phyloP scores from a whole-genome alignment of 192 early-diverging fungal species.

The Rhizoclosmatium sp. region DNA sequence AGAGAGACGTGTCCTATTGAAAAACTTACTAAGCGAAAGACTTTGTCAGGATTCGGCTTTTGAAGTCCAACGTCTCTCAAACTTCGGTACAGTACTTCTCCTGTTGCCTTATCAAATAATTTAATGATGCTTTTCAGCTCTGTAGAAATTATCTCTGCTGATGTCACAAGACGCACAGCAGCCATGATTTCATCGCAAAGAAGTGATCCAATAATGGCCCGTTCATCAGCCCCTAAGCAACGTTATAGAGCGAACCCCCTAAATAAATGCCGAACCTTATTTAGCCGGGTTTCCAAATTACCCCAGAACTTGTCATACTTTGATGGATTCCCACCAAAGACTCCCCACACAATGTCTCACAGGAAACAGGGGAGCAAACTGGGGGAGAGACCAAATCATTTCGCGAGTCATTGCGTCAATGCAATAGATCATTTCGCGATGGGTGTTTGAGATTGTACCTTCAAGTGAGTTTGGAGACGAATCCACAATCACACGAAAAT shows the following conservation, averaged over 20 bases:
- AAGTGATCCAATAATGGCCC: not conserved
- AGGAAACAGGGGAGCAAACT: not conserved
- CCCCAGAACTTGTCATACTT: not conserved
- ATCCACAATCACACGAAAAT: not conserved
- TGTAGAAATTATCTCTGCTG: not conserved
- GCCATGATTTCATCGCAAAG: not conserved
- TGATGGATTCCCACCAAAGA: not conserved
- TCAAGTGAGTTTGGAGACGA: not conserved
- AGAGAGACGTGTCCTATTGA: too few relatives aligned
- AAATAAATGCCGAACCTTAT: not conserved
- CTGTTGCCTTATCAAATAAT: not conserved
- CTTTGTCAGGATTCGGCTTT: not conserved
- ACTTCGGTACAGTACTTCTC: not conserved
- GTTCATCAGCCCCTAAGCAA: not conserved
- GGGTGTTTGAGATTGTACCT: not conserved
- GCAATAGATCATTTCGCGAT: not conserved
- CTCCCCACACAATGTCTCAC: not conserved
- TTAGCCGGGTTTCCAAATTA: not conserved
- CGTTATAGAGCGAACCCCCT: not conserved
- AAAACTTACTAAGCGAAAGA: too few relatives aligned
- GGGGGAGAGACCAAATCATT: not conserved
- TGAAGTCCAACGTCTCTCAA: not conserved
- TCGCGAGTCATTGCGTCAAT: not conserved
- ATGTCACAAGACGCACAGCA: not conserved
- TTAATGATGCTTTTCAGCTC: not conserved